Evolutionary conservation across 768 basidiomycete species (phyloP).

Genomic region (Mycena rebaudengoi): DNA sequence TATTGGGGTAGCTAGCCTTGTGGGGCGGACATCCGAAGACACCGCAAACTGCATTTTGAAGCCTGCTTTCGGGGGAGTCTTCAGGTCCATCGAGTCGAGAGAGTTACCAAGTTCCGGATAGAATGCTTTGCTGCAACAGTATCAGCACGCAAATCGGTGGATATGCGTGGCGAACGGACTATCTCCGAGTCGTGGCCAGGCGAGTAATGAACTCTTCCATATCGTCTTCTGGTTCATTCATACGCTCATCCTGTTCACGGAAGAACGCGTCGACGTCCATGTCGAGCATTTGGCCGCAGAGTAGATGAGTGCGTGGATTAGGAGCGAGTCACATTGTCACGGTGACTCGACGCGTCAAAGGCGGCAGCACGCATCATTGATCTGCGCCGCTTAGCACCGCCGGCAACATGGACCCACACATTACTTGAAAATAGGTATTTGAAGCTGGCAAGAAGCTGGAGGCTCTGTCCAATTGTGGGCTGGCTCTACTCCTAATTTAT

Average conservation of each 20-base stretch:
- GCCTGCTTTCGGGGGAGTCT: background rate
- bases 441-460: background rate
- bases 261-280: slow-evolving; percentile 58
- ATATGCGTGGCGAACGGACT: background rate
- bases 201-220: slow-evolving; percentile 55
- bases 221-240: slow-evolving; percentile 64
- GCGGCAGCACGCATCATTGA: too few species aligned
- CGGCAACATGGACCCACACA: slow-evolving; percentile 2
- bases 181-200: slow-evolving; percentile 33
- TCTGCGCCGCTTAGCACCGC: too few species aligned
- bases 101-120: background rate
- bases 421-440: too few species aligned
- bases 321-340: background rate
- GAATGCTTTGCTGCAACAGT: background rate
- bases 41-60: background rate
- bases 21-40: background rate
- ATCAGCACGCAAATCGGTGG: background rate
- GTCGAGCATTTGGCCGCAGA: slow-evolving; percentile 23
- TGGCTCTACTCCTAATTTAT: too few species aligned
- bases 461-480: too few species aligned
- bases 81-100: background rate
- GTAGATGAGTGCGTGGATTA: background rate
- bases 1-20: too few species aligned
- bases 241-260: slow-evolving; percentile 60
- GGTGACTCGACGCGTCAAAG: background rate